Percentiles rank a stretch among this genome's conserved stretches.
phyloP scores from a whole-genome alignment of 2,329 filamentous ascomycete species.

The Neophaeococcomyces mojaviensis region DNA sequence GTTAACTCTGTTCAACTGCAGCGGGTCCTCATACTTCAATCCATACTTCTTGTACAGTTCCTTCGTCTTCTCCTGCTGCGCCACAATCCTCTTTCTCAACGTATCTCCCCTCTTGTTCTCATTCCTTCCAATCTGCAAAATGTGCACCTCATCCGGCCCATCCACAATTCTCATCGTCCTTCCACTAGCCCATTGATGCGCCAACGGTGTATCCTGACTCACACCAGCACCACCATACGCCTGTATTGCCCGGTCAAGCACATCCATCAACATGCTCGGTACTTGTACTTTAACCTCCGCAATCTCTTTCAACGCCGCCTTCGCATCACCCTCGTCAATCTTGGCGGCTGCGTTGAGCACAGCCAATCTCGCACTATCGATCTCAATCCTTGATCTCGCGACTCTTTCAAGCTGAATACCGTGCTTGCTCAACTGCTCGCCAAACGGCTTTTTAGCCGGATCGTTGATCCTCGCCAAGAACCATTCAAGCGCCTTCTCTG shows the following conservation, averaged over 20 bases:
- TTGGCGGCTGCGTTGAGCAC: constrained; percentile 92
- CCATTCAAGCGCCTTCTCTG: constrained; percentile 88
- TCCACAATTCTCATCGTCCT: constrained; percentile 81
- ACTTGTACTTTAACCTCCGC: constrained; percentile 91
- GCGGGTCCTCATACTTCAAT: constrained; percentile 15
- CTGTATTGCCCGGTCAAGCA: constrained; percentile 93
- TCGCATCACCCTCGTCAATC: constrained; percentile 84
- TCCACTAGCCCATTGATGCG: constrained; percentile 64
- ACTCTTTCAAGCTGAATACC: constrained; percentile 95
- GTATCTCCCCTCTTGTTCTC: constrained; percentile 42
- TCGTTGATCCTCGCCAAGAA: constrained; percentile 94
- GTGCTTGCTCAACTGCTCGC: constrained; percentile 77
- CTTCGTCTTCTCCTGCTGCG: constrained; percentile 20
- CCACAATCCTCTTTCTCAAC: constrained; percentile 18
- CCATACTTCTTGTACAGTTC: constrained; percentile 20
- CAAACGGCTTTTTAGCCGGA: constrained; percentile 81
- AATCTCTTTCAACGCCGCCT: constrained; percentile 85
- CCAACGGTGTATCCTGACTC: constrained; percentile 87
- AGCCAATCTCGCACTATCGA: constrained; percentile 80
- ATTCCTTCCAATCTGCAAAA: constrained; percentile 52
- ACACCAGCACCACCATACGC: constrained; percentile 86
- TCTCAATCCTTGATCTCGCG: constrained; percentile 83
- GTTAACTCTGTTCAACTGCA: constrained; percentile 19
- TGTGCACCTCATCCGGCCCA: constrained; percentile 92
- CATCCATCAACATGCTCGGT: constrained; percentile 69